Evolutionary conservation across 2,329 filamentous ascomycete genomes (phyloP), one percentile per base, ranked within the genome.

Genomic region (Xylaria sp.): DNA sequence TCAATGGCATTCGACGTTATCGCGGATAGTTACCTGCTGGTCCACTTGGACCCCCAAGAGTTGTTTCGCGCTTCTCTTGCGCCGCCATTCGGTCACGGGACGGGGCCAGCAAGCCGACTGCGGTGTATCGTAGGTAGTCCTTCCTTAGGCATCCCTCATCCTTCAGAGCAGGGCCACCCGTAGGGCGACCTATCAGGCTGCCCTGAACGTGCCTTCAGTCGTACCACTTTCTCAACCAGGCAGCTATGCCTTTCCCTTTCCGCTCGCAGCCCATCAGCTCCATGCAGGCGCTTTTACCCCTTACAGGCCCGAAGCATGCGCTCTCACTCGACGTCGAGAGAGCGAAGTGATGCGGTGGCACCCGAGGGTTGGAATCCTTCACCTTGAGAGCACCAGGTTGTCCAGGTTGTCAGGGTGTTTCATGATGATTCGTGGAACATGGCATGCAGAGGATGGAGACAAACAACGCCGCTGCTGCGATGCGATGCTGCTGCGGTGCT

Each of bases 391-490:
- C 49, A 30, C 39, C 16, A 19, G 11, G 39, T 39, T 30, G 23
- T 30, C 23, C 4, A 5, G 23, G 23, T 30, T 1, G 13, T 52
- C 34, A 49, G 55, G 11, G 42, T 16, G 52, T 46, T n/a, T 35
- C 8, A 16, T 37, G 5, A 4, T 54, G 46, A 58, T 51, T 52
- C 52, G 30, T 44, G 50, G 37, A 10, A 52, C 34, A 51, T 60
- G 50, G 51, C 2, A 49, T 35, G 35, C 11, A 16, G 16, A 30
- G 47, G 39, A 49, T 48, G 11, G 42, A 35, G 51, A 53, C 54
- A 61, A 61, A 55, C 37, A 61, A 13, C 5, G 16, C 35, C 11
- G 34, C 35, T 42, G 30, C 23, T 42, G 23, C 23, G 37, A 42
- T 10, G 11, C 8, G 37, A 42, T 13, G 11, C 37, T 42, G 11